Evolutionary conservation across 305 asterid genomes (phyloP).

Genomic region (Fraxinus velutina): DNA sequence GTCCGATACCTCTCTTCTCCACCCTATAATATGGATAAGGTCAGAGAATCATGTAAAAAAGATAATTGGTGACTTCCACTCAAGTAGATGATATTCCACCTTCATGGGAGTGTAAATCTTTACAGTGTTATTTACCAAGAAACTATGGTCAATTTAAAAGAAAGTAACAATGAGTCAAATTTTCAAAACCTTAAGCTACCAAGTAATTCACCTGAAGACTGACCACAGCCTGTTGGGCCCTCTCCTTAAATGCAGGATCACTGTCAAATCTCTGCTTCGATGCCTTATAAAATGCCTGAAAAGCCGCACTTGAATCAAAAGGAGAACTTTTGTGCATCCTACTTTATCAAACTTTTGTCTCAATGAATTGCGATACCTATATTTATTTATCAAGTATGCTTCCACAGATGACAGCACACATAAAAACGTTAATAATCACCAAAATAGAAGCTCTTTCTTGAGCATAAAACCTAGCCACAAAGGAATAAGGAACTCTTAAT

Average conservation of each 20-base stretch:
- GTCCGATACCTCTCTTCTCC: constrained; percentile 71
- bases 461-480: not conserved
- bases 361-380: not conserved
- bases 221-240: constrained; percentile 86
- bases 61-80: constrained; percentile 6
- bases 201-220: constrained; percentile 72
- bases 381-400: not conserved
- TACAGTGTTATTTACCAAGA: not conserved
- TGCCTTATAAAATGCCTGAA: constrained; percentile 80
- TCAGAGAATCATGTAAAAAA: constrained; percentile 6
- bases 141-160: not conserved
- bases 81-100: constrained; percentile 3
- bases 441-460: not conserved
- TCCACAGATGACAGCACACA: not conserved
- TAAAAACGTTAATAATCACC: not conserved
- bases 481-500: not conserved
- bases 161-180: not conserved
- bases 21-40: constrained; percentile 39
- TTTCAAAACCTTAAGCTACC: constrained; percentile 8
- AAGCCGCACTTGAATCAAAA: constrained; percentile 17
- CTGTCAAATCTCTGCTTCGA: constrained; percentile 76
- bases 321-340: constrained; percentile 12
- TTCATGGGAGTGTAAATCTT: not conserved
- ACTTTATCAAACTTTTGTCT: not conserved
- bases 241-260: constrained; percentile 76